Evolutionary conservation across 768 basidiomycete genomes (phyloP), one percentile per base, ranked within the genome.

Genomic region (Fistulinella prunicolor): DNA sequence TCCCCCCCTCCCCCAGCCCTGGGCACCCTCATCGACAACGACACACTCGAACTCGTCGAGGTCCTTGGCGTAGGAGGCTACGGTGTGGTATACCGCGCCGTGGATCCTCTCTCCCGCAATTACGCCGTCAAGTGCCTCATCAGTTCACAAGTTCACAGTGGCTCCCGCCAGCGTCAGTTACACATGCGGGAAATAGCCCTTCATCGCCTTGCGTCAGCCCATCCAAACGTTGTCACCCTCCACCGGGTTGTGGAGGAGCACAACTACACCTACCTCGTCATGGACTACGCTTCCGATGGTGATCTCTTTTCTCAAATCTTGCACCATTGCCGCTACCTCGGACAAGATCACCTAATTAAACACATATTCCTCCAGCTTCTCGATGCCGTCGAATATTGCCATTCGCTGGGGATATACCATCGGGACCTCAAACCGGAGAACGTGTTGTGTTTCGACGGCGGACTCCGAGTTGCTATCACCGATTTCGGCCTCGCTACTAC

Each of bases 381-480:
- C 57, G 92, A 95, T 60, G 90, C 92, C 6, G 88, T 97, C 61
- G 86, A 92, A 58, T 88, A 94, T 68, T 94, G 92, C 67, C 95
- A 99, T 68, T 80, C 80, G 17, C 74, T 89, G 40, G 90, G 90
- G 38, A 92, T 99, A 60, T 95, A 89, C 72, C 95, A 98, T 66
- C 89, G 95, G 38, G 95, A 98, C 66, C 73, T 99, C 62, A 99
- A 98, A 75, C 95, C 95, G 5, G 95, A 99, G 73, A 96, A 91
- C 65, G 82, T 96, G 48, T 75, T 97, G 38, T 94, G 92, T 68
- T 87, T 85, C 73, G 78, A 85, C 64, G 69, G 78, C 54, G 94
- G 93, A 40, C 73, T 77, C 55, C 76, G 81, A 42, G 80, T 96
- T 44, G 85, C 89, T 43, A 80, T 98, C 53, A 94, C 94, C 30